Percentiles rank a stretch among this genome's conserved stretches.
These are phyloP conservation scores for Mycena capillaripes DNA, from an alignment of 768 basidiomycete genomes.

Conservation along the genomic window DNA sequence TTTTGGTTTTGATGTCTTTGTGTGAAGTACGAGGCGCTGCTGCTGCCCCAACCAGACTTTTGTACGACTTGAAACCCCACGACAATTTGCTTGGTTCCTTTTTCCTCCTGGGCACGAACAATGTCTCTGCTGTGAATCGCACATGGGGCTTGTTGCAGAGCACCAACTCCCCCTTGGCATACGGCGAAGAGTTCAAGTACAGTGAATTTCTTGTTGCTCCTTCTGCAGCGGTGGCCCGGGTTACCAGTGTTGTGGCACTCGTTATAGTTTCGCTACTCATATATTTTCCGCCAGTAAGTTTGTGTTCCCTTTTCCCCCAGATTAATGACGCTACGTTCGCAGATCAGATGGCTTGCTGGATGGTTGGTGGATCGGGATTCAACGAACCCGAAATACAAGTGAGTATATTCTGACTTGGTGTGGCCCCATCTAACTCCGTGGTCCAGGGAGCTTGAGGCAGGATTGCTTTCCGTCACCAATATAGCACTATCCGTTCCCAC, in stretches of 20 bases:
- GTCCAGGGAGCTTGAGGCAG: neutral
- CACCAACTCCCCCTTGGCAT: neutral
- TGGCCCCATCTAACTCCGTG: neutral
- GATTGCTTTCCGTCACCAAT: neutral
- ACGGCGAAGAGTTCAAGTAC: constrained; percentile 2
- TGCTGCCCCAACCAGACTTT: neutral
- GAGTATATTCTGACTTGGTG: neutral
- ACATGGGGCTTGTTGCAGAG: constrained; percentile 13
- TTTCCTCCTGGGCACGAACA: constrained; percentile 1
- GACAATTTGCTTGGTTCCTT: constrained; percentile 3
- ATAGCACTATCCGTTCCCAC: neutral
- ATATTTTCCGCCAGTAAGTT: constrained; percentile 14
- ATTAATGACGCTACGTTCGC: neutral
- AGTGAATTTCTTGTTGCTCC: constrained; percentile 8
- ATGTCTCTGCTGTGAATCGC: constrained; percentile 16
- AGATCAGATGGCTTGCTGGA: constrained; percentile 12
- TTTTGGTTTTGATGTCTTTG: neutral
- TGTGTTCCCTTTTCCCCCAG: neutral
- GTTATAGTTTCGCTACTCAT: neutral
- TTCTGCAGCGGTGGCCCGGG: neutral
- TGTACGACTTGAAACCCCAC: constrained; percentile 7
- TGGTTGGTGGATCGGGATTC: constrained; percentile 11
- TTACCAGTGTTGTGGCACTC: neutral
- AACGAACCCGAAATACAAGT: constrained; percentile 6
- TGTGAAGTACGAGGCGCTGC: neutral